phyloP scores from a whole-genome alignment of 2,329 filamentous ascomycete species.

The Bipolaris gigantea region DNA sequence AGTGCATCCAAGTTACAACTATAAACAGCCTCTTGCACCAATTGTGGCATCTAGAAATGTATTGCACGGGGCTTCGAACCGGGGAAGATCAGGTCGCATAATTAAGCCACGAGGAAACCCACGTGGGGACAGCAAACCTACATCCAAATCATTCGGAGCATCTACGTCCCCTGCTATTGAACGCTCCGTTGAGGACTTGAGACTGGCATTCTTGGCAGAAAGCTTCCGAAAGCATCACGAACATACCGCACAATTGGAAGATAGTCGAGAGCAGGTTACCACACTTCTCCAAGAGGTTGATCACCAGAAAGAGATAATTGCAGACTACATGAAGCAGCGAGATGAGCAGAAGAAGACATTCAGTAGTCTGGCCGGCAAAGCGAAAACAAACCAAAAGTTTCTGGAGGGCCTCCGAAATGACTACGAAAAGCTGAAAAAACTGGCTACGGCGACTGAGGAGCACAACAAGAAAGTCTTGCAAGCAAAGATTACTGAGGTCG shows the following conservation, averaged over 20 bases:
- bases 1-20: neutral
- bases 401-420: constrained; percentile 35
- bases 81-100: constrained; percentile 5
- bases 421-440: constrained; percentile 26
- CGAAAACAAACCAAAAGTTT: constrained; percentile 28
- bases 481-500: constrained; percentile 22
- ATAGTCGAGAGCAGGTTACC: constrained; percentile 11
- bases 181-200: constrained; percentile 8
- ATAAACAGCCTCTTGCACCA: neutral
- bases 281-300: constrained; percentile 12
- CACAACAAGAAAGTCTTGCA: constrained; percentile 17
- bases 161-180: constrained; percentile 7
- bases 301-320: constrained; percentile 11
- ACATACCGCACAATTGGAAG: neutral
- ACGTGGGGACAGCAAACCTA: neutral
- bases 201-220: constrained; percentile 15
- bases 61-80: neutral
- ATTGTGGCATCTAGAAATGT: neutral
- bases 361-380: constrained; percentile 15
- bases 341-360: constrained; percentile 4
- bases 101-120: constrained; percentile 14
- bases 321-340: constrained; percentile 12
- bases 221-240: constrained; percentile 14
- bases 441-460: constrained; percentile 7
- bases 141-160: neutral